phyloP scores from a whole-genome alignment of 129 eudicot genomes.

The Arctium lappa region DNA sequence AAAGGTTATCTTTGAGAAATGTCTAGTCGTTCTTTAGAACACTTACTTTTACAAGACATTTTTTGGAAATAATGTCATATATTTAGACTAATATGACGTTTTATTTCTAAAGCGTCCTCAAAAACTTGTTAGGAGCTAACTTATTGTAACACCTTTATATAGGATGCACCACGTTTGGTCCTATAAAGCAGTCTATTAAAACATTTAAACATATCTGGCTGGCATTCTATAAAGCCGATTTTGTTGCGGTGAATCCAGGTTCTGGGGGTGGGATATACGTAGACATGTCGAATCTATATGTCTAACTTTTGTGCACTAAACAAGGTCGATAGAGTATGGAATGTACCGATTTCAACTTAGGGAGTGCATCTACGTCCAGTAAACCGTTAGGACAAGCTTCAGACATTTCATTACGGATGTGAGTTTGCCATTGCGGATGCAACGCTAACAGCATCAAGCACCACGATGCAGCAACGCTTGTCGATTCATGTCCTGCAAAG shows the following conservation, averaged over 20 bases:
- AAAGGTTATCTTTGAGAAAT: not conserved
- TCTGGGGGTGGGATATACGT: not conserved
- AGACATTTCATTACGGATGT: conserved; percentile 52
- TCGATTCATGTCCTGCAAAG: conserved; percentile 86
- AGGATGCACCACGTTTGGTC: not conserved
- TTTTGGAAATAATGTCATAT: no score
- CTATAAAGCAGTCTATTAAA: no score
- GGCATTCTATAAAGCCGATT: not conserved
- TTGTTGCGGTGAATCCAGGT: not conserved
- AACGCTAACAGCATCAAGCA: conserved; percentile 83
- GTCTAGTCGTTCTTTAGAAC: not conserved
- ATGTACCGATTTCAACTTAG: conserved; percentile 76
- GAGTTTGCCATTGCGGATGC: conserved; percentile 75
- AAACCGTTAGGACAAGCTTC: conserved; percentile 45
- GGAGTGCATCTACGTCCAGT: conserved; percentile 53
- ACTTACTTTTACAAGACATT: not conserved
- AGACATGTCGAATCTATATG: not conserved
- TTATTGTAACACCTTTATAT: no score
- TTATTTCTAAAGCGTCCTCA: not conserved
- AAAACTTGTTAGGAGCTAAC: no score
- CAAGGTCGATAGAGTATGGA: not conserved
- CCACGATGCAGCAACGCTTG: conserved; percentile 88
- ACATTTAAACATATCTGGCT: not conserved
- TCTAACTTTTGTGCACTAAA: not conserved
- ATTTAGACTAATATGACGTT: not conserved